Base-by-base conservation (phyloP, 1,284 basidiomycete species). In the Ceratobasidium sp. region DNA sequence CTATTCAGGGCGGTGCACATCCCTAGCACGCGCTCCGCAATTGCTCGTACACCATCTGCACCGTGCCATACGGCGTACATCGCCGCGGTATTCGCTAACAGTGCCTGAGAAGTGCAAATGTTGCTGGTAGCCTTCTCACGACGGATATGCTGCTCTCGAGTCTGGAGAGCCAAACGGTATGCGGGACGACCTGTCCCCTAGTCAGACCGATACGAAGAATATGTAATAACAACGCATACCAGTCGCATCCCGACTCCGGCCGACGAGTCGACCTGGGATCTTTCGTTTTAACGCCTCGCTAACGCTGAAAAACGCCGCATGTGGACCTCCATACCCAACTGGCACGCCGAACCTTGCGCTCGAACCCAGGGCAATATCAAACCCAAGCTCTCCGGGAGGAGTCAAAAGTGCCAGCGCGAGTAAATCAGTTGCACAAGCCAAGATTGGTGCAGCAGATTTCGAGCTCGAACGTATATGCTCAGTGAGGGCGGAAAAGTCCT, bases 51-150 rank as follows among this genome's bases (percentile, higher is more conserved):
- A 72, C 96, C 96, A 53, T 86, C 85, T 0, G 97, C 94, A 23
- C 96, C 96, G 79, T 99, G 97, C 81, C 97, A 98, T 56, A 99
- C 90, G 7, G 96, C 93, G 79, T 96, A 97, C 95, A 97, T 96
- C 49, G 95, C 93, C 16, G 95, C 92, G 91, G 96, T 96, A 81
- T 98, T 98, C 61, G 95, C 95, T 42, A 98, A 89, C 21, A 98
- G 86, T 0, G 94, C 95, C 81, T 98, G 95, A 77, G 89, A 91
- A 11, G 95, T 96, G 79, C 94, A 96, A 75, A 96, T 95, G 78
- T 96, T 96, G 78, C 92, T 95, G 3, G 94, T 96, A 0, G 95
- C 95, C 83, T 95, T 96, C 80, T 97, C 95, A 33, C 95, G 90
- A 74, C 95, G 91, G 75, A 98, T 98, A 80, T 98, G 95, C 82